Evolutionary conservation across 345 rosid species (phyloP), one percentile per base, ranked within the genome.

Genomic region (Dimocarpus longan): DNA sequence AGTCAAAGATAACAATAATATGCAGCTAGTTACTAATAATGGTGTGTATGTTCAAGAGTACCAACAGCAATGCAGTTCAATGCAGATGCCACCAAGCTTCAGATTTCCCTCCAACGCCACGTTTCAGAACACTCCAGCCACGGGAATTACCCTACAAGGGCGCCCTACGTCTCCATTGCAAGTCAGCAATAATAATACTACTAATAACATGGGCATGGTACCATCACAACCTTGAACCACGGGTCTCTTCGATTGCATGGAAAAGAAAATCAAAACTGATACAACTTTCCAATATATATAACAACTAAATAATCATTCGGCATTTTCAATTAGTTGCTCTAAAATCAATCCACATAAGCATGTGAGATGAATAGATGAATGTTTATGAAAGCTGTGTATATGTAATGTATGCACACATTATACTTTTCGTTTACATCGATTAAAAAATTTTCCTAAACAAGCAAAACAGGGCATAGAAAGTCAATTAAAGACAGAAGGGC

Each of bases 11-110:
- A 60, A n/a, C 43, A n/a, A 5, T 22, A 48, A 66, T 56, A 57
- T 22, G n/a, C 39, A 16, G n/a, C 43, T n/a, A 70, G 8, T 8
- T 37, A 40, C 6, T 22, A 70, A 56, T 70, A 70, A 65, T 70
- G 65, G 7, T 65, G 56, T 12, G n/a, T 50, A 42, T 46, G 73
- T 28, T 26, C 75, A 57, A 42, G 21, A 65, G 60, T 7, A 26
- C 68, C 75, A 52, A 3, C 75, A 52, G 3, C 76, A 66, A 57
- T 69, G 19, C 76, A 69, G 81, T 59, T 62, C 43, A 10, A 32
- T n/a, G 67, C 54, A 32, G 44, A 52, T 39, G 21, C 69, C 60
- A 13, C 71, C 28, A 43, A 37, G 62, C 52, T 10, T 66, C 22
- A 15, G 6, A 62, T 68, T 26, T 26, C 1, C 28, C 28, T 26